These are phyloP conservation scores for Condylostoma magnum DNA, from an alignment of 169 alveolate genomes.

Conservation along the genomic window DNA sequence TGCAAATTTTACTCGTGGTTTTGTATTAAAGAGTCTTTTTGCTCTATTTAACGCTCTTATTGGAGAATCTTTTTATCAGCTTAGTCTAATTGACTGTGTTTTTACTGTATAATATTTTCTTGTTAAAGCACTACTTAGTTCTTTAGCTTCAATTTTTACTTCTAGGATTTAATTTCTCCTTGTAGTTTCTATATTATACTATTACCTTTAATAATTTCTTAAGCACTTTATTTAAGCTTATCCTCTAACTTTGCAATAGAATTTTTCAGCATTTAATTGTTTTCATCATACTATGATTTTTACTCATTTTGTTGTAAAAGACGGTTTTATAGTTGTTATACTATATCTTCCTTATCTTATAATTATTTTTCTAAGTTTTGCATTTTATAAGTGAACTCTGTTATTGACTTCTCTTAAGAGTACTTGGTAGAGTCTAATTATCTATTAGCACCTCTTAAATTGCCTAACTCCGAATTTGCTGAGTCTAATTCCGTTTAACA, in stretches of 20 bases:
- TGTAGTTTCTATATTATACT: conserved; percentile 22
- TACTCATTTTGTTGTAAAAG: background rate
- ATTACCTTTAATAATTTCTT: conserved; percentile 35
- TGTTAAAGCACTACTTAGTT: conserved; percentile 19
- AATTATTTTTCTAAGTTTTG: conserved; percentile 20
- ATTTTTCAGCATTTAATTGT: conserved; percentile 6
- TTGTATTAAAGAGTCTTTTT: conserved; percentile 2
- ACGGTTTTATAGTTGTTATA: conserved; percentile 3
- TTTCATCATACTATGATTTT: conserved; percentile 6
- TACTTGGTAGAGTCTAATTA: conserved; percentile 31
- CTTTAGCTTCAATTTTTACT: conserved; percentile 22
- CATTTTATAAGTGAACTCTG: conserved; percentile 40
- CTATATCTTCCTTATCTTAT: conserved; percentile 32
- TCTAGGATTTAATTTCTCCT: conserved; percentile 25
- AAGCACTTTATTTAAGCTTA: conserved; percentile 11
- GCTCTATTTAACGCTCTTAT: background rate
- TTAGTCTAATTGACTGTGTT: background rate
- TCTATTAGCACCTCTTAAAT: conserved; percentile 32
- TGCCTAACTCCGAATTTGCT: conserved; percentile 21
- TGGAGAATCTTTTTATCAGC: background rate
- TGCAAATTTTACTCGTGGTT: background rate
- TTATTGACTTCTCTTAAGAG: conserved; percentile 35
- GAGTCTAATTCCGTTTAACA: conserved; percentile 31
- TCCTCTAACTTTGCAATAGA: conserved; percentile 26
- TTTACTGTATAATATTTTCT: conserved; percentile 26